phyloP scores from a whole-genome alignment of 345 rosid species.

The Clarkia xantiana region DNA sequence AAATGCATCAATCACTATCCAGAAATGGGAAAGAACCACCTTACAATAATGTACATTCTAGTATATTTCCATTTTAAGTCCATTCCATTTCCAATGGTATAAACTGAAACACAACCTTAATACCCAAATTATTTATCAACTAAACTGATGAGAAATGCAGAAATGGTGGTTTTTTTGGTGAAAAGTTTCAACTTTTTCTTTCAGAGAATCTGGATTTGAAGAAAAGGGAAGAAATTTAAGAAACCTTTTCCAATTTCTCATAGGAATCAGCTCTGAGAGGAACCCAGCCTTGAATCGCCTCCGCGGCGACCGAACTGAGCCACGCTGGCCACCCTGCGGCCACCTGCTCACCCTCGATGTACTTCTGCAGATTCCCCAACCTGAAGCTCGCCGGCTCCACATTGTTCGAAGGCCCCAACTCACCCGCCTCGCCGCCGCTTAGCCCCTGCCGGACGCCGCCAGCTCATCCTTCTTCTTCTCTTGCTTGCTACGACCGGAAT shows the following conservation, averaged over 20 bases:
- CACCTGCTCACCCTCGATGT: slow-evolving; percentile 75
- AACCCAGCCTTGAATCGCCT: slow-evolving; percentile 94
- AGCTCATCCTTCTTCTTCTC: slow-evolving; percentile 9
- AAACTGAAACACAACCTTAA: not conserved
- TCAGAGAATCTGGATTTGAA: not conserved
- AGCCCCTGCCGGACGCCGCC: slow-evolving; percentile 12
- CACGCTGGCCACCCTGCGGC: slow-evolving; percentile 99
- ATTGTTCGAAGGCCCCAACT: slow-evolving; percentile 48
- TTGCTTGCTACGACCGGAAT: slow-evolving; percentile 14
- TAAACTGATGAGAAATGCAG: too few relatives aligned
- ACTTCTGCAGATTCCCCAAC: slow-evolving; percentile 57
- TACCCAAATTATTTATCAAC: not conserved
- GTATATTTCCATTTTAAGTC: too few relatives aligned
- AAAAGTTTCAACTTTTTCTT: not conserved
- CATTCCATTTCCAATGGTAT: not conserved
- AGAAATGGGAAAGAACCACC: too few relatives aligned
- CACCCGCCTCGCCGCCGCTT: slow-evolving; percentile 56
- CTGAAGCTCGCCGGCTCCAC: slow-evolving; percentile 73
- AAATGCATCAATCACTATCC: too few relatives aligned
- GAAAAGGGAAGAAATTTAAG: not conserved
- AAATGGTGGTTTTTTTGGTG: too few relatives aligned
- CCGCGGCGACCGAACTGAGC: slow-evolving; percentile 90
- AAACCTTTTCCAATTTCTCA: slow-evolving; percentile 89
- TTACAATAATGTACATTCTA: too few relatives aligned
- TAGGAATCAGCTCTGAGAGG: slow-evolving; percentile 72